Conservation (phyloP, 305 asterid genomes). For the Fraxinus velutina region DNA sequence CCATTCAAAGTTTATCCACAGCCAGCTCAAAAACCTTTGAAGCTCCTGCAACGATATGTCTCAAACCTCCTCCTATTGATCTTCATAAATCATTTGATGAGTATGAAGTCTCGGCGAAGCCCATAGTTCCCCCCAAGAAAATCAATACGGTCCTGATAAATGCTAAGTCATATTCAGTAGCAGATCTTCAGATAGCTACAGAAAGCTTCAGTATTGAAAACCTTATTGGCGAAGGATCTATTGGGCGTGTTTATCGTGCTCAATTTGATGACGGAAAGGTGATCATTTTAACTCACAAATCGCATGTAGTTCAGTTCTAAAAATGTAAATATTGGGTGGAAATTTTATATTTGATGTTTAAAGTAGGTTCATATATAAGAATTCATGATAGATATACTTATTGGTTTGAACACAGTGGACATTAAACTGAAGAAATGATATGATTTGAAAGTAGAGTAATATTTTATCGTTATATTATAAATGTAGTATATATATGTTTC, state of each 20-base stretch:
- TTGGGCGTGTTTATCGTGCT: conserved; percentile 85
- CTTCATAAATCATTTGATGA: conserved; percentile 78
- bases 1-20: conserved; percentile 47
- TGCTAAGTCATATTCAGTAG: conserved; percentile 65
- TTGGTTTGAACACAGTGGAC: neutral
- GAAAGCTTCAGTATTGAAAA: conserved; percentile 81
- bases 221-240: conserved; percentile 88
- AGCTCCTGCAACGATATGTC: conserved; percentile 55
- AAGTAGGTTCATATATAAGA: neutral
- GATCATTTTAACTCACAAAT: neutral
- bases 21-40: conserved; percentile 53
- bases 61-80: conserved; percentile 73
- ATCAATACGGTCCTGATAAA: conserved; percentile 49
- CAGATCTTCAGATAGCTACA: conserved; percentile 93
- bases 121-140: conserved; percentile 66
- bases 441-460: neutral
- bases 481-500: neutral
- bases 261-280: conserved; percentile 82
- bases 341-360: neutral
- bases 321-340: neutral
- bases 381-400: neutral
- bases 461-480: neutral
- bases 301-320: neutral
- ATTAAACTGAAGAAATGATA: neutral
- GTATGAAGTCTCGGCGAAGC: conserved; percentile 49